phyloP scores from a whole-genome alignment of 257 asterid species.

The Catharanthus roseus region DNA sequence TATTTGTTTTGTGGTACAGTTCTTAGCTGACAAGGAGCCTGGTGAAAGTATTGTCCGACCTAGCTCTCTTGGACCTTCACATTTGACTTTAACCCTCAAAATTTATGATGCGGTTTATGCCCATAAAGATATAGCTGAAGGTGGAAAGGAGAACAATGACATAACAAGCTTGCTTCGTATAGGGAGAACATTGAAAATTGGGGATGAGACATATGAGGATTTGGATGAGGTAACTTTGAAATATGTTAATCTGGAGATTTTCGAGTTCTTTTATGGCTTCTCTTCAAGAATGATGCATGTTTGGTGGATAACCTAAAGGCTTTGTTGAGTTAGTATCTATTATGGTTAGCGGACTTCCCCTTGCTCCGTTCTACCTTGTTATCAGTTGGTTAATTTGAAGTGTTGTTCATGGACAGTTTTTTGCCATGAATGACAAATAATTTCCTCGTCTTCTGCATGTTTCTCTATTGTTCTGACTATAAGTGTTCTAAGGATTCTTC shows the following conservation, averaged over 20 bases:
- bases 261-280: not conserved
- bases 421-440: not conserved
- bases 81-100: conserved; percentile 75
- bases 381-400: not conserved
- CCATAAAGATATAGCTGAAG: conserved; percentile 84
- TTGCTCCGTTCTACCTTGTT: not conserved
- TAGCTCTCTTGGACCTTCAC: conserved; percentile 87
- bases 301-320: not conserved
- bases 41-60: conserved; percentile 90
- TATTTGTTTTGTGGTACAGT: conserved; percentile 32
- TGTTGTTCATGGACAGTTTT: not conserved
- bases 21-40: conserved; percentile 72
- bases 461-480: not conserved
- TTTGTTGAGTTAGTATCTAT: not conserved
- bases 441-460: not conserved
- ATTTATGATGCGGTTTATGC: conserved; percentile 77
- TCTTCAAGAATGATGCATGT: not conserved
- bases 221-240: conserved; percentile 72
- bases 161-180: conserved; percentile 89
- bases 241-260: not conserved
- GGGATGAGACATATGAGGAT: conserved; percentile 96
- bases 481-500: not conserved
- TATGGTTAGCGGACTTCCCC: not conserved
- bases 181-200: conserved; percentile 88
- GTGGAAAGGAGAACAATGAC: conserved; percentile 89